Conservation (phyloP, 805 yeast species). For the Helenozyma baotianmanensis region DNA sequence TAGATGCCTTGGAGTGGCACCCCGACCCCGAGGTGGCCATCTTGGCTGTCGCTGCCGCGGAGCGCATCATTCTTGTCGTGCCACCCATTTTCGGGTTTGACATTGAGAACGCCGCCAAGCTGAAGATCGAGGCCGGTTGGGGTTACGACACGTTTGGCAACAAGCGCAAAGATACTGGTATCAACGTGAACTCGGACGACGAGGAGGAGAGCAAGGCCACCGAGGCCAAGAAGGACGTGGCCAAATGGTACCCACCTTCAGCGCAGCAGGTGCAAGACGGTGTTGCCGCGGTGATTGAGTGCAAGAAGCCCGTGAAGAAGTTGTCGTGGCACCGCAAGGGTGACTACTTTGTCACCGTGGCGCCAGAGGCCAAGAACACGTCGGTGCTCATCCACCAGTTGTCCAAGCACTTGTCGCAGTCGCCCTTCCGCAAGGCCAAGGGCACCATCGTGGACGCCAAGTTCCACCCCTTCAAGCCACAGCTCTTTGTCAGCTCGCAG, state of each 20-base stretch:
- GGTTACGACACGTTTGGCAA: slow-evolving; percentile 70
- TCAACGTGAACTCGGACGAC: slow-evolving; percentile 33
- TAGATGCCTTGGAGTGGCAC: slow-evolving; percentile 85
- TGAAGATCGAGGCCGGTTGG: slow-evolving; percentile 84
- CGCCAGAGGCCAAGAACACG: slow-evolving; percentile 86
- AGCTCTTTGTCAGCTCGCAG: slow-evolving; percentile 89
- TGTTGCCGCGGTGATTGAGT: slow-evolving; percentile 66
- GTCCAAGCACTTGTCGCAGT: slow-evolving; percentile 90
- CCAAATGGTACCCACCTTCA: slow-evolving; percentile 81
- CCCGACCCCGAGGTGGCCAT: slow-evolving; percentile 74
- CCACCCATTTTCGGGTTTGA: slow-evolving; percentile 92
- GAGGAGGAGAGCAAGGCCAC: slow-evolving; percentile 20
- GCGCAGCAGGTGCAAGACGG: slow-evolving; percentile 57
- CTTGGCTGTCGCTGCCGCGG: slow-evolving; percentile 81
- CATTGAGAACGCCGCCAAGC: slow-evolving; percentile 74
- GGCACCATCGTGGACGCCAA: slow-evolving; percentile 95
- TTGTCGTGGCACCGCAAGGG: slow-evolving; percentile 96
- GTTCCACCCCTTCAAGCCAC: slow-evolving; percentile 96
- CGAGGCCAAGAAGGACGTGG: slow-evolving; percentile 45
- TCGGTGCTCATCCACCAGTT: slow-evolving; percentile 92
- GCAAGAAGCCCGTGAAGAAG: slow-evolving; percentile 66
- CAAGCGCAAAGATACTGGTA: slow-evolving; percentile 38
- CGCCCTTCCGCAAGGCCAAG: slow-evolving; percentile 89
- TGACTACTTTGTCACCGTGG: slow-evolving; percentile 92
- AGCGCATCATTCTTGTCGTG: slow-evolving; percentile 67